phyloP scores from a whole-genome alignment of 441 rosid genomes.

The Macaranga tanarius region DNA sequence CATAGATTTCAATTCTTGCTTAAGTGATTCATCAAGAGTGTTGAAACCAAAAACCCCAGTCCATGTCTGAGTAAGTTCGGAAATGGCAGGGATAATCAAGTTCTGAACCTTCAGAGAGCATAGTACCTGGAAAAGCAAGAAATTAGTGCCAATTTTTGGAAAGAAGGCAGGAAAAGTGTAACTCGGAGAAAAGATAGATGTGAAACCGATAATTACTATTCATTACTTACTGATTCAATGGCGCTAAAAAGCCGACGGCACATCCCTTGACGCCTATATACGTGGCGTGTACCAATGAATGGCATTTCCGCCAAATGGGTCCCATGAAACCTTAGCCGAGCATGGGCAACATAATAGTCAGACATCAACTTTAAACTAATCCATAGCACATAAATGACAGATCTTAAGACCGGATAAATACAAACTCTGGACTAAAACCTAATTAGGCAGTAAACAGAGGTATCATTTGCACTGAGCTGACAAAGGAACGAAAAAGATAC shows the following conservation, averaged over 20 bases:
- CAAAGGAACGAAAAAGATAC: background rate
- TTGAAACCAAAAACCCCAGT: constrained; percentile 83
- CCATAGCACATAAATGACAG: background rate
- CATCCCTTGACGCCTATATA: constrained; percentile 98
- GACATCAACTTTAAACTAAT: constrained; percentile 19
- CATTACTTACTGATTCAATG: constrained; percentile 70
- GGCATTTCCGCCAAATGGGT: constrained; percentile 93
- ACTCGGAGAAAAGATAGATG: constrained; percentile 12
- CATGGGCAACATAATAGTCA: constrained; percentile 20
- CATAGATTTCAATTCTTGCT: constrained; percentile 68
- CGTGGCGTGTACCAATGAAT: constrained; percentile 94
- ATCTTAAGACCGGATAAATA: background rate
- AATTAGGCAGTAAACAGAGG: background rate
- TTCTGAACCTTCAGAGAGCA: constrained; percentile 70
- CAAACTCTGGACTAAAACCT: constrained; percentile 9
- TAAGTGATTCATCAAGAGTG: constrained; percentile 52
- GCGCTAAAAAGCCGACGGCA: constrained; percentile 88
- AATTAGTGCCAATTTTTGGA: constrained; percentile 9
- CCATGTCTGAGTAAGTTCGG: constrained; percentile 90
- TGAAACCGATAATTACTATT: constrained; percentile 10
- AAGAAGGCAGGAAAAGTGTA: constrained; percentile 15
- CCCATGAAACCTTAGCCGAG: constrained; percentile 77
- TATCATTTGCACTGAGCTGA: background rate
- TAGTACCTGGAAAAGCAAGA: constrained; percentile 52
- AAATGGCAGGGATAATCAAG: constrained; percentile 86